Evolutionary conservation across 495 filamentous ascomycete genomes (phyloP), one percentile per base, ranked within the genome.

Genomic region (Aspergillus egyptiacus): DNA sequence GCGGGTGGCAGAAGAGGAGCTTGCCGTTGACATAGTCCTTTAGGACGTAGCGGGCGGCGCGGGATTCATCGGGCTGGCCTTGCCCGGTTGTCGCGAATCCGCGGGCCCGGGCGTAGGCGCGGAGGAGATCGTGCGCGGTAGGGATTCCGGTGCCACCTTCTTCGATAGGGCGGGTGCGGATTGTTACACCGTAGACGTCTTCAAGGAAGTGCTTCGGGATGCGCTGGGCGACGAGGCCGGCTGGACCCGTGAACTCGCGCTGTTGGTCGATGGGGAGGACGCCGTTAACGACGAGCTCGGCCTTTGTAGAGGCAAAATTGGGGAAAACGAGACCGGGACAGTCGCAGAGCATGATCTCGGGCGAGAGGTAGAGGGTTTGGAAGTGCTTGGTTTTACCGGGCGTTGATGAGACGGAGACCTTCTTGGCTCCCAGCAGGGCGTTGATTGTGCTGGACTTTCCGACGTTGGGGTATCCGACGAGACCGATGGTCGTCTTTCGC

Each of bases 371-470:
- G 54, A 99, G 89, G 14, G 94, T 99, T 65, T 99, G 94, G 72
- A 99, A 99, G 60, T 99, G 94, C 71, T 99, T 99, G 8, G 94
- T 99, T 68, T 97, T 99, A 48, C 94, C 94, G 5, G 94, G 94
- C 2, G 94, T 99, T 22, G 91, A 83, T 31, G 94, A 97, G 32
- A 99, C 94, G 2, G 91, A 96, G 4, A 99, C 94, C 70, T 97
- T 97, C 77, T 96, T 97, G 46, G 94, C 85, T 42, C 94, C 94
- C 49, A 96, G 87, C 32, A 99, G 81, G 10, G 94, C 91, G 70
- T 99, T 99, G 75, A 99, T 97, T 6, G 94, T 99, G 32, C 89
- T 95, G 6, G 94, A 97, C 68, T 99, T 99, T 60, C 94, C 94
- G 55, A 97, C 94, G 69, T 99, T 99, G 53, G 94, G 94, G 71